Base-by-base conservation (phyloP, 352 stramenopile species). In the Aphanomyces stellatus region DNA sequence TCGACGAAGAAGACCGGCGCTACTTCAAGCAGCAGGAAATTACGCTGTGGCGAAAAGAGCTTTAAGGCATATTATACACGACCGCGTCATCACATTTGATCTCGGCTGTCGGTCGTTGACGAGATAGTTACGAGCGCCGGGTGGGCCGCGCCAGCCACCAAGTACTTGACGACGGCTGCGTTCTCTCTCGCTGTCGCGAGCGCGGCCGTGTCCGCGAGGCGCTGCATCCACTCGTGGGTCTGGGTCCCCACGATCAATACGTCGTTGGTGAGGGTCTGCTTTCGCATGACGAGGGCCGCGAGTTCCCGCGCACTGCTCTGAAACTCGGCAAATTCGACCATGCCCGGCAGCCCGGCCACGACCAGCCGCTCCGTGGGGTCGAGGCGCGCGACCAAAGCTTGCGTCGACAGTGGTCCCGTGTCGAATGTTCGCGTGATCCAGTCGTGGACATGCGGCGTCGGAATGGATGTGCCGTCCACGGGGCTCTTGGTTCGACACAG, bases 21-120 rank as follows among this genome's bases (percentile, higher is more conserved):
- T 99, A 99, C 75, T 99, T 99, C 71, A 99, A 99, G 74, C 96
- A 99, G 74, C 96, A 99, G 76, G 96, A 99, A 78, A 98, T 99
- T 71, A 96, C 87, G 53, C 74, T 99, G 25, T 99, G 95, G 93
- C 87, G 95, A 65, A 90, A 57, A 34, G 19, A 35, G 19, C 13
- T n/a, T 17, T 57, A 57, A 37, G n/a, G 42, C 5, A 27, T 25
- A 51, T n/a, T n/a, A n/a, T n/a, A n/a, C n/a, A n/a, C 37, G 13
- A 46, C n/a, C 37, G 37, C 13, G 37, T 46, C 37, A 46, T n/a
- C n/a, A n/a, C n/a, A n/a, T n/a, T n/a, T n/a, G 8, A 43, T 43
- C 37, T 17, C 17, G 37, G 37, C 8, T 43, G 8, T 51, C 42
- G 49, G n/a, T 22, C 10, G 15, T 57, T 22, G 49, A 57, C 30